Conservation (phyloP, 2,329 filamentous ascomycete genomes). For the Ophiostoma perfectum region DNA sequence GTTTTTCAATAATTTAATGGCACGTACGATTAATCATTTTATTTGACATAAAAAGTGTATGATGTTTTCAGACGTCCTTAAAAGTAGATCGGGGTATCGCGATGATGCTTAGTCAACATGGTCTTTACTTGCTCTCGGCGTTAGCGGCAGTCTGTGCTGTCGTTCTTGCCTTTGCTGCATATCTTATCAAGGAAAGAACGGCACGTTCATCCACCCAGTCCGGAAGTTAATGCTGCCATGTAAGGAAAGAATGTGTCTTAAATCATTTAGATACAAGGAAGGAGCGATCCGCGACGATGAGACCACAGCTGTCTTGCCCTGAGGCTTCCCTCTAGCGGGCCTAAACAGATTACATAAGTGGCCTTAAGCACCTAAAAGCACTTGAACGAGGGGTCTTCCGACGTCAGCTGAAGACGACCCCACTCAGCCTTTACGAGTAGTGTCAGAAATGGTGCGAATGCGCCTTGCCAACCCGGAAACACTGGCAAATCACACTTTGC, state of each 20-base stretch:
- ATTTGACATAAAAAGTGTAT: no score
- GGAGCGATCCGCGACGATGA: neutral
- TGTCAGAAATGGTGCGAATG: neutral
- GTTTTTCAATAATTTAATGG: no score
- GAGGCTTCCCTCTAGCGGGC: neutral
- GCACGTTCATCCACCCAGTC: neutral
- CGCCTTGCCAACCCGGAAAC: neutral
- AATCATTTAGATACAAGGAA: neutral
- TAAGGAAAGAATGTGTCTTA: neutral
- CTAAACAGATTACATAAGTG: neutral
- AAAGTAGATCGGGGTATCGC: neutral
- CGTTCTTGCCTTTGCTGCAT: neutral
- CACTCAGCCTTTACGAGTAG: neutral
- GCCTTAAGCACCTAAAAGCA: neutral
- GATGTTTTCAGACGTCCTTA: neutral
- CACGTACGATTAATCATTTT: no score
- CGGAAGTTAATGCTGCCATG: neutral
- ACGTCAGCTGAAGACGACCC: neutral
- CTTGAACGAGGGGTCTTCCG: neutral
- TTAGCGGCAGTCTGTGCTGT: neutral
- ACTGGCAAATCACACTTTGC: neutral
- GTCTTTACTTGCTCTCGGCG: neutral
- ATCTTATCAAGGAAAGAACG: neutral
- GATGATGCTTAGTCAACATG: neutral
- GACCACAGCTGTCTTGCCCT: neutral